These are phyloP conservation scores for Eutrema japonicum DNA, from an alignment of 345 rosid species.

Conservation along the genomic window DNA sequence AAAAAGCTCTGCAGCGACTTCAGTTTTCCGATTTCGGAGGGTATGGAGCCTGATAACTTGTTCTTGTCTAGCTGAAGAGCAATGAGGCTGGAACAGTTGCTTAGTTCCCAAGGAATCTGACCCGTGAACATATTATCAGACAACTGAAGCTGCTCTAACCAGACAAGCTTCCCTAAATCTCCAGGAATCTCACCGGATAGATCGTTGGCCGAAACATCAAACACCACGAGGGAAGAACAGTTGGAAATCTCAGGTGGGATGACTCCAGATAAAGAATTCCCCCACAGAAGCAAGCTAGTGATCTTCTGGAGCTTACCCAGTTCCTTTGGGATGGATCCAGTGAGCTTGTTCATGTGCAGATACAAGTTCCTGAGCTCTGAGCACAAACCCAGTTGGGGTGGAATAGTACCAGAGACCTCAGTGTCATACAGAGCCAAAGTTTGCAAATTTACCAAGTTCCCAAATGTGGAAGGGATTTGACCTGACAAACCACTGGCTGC, in stretches of 20 bases:
- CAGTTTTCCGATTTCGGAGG: conserved; percentile 72
- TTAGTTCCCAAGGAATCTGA: conserved; percentile 72
- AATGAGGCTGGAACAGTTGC: conserved; percentile 86
- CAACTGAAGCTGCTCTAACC: conserved; percentile 91
- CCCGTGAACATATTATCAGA: conserved; percentile 82
- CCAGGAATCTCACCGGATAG: conserved; percentile 79
- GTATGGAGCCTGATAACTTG: conserved; percentile 76
- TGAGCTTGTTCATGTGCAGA: conserved; percentile 93
- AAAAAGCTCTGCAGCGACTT: conserved; percentile 82
- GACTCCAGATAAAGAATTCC: conserved; percentile 70
- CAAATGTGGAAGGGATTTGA: conserved; percentile 76
- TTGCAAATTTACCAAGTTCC: conserved; percentile 82
- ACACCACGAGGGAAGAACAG: conserved; percentile 87
- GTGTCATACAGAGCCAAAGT: conserved; percentile 89
- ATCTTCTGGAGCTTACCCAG: conserved; percentile 86
- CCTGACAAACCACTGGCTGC: conserved; percentile 95
- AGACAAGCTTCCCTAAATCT: conserved; percentile 72
- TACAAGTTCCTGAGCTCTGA: conserved; percentile 82
- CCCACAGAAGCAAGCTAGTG: conserved; percentile 94
- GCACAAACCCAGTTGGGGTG: conserved; percentile 80
- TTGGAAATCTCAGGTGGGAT: conserved; percentile 88
- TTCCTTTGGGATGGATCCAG: conserved; percentile 78
- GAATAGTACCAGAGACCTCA: conserved; percentile 73
- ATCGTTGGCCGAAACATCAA: conserved; percentile 88
- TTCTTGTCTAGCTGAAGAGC: conserved; percentile 95